phyloP scores from a whole-genome alignment of 129 eudicot genomes.

The Erigeron canadensis region DNA sequence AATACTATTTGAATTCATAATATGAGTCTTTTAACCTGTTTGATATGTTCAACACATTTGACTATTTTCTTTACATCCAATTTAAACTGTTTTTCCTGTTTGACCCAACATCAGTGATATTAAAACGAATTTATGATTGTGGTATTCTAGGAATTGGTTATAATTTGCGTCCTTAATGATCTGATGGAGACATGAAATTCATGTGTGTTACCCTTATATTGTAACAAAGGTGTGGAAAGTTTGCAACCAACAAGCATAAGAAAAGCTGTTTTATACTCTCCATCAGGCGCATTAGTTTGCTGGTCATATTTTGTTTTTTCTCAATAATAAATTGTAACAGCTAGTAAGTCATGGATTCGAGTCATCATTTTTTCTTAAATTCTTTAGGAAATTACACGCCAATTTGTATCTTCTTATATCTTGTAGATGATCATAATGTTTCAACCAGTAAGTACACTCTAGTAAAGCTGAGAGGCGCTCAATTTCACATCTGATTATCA shows the following conservation, averaged over 20 bases:
- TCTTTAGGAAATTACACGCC: background rate
- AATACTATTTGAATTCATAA: background rate
- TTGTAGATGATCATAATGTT: too few relatives aligned
- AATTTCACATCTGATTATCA: too few relatives aligned
- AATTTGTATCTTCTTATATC: too few relatives aligned
- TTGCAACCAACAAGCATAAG: conserved; percentile 11
- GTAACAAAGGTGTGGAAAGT: conserved; percentile 14
- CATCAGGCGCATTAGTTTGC: background rate
- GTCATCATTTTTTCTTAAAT: background rate
- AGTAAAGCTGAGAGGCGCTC: too few relatives aligned
- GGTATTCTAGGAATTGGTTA: conserved; percentile 1
- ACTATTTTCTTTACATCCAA: background rate
- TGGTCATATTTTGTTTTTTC: background rate
- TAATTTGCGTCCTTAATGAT: background rate
- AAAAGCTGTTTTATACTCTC: background rate
- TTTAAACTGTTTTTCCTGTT: background rate
- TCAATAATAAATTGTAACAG: background rate
- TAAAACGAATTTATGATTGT: background rate
- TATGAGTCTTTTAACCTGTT: background rate
- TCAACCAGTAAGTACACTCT: too few relatives aligned
- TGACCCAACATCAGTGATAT: background rate
- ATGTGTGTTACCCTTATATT: background rate
- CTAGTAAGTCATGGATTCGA: conserved; percentile 10
- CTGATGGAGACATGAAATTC: conserved; percentile 8
- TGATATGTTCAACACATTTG: background rate